These are phyloP conservation scores for Curvularia spicifera DNA, from an alignment of 2,329 filamentous ascomycete species.

Conservation along the genomic window DNA sequence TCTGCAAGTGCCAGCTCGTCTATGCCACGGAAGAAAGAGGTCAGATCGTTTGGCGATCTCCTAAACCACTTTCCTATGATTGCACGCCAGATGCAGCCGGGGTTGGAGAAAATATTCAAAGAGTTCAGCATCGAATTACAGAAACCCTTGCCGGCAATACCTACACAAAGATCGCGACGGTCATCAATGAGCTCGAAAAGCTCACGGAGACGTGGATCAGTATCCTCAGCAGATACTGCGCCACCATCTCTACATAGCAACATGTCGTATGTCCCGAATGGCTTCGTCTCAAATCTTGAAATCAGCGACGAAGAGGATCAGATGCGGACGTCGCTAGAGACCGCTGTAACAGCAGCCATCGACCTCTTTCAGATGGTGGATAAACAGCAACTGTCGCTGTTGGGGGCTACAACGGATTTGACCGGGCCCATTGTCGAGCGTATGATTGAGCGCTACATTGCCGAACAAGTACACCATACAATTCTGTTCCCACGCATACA, in stretches of 20 bases:
- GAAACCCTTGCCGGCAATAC: conserved; percentile 79
- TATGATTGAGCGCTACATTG: conserved; percentile 91
- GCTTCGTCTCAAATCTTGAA: conserved; percentile 58
- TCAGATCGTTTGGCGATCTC: conserved; percentile 88
- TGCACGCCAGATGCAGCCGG: conserved; percentile 91
- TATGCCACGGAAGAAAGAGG: conserved; percentile 79
- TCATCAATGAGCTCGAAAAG: conserved; percentile 43
- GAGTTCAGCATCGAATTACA: conserved; percentile 89
- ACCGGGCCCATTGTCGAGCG: conserved; percentile 91
- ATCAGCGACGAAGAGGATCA: conserved; percentile 90
- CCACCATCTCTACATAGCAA: conserved; percentile 48
- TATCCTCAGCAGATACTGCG: conserved; percentile 46
- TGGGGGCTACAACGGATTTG: conserved; percentile 91
- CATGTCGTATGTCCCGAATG: conserved; percentile 45
- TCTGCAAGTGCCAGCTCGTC: conserved; percentile 44
- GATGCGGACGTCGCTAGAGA: conserved; percentile 88
- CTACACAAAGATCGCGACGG: conserved; percentile 51
- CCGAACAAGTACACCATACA: conserved; percentile 86
- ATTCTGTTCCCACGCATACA: conserved; percentile 84
- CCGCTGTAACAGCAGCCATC: conserved; percentile 89
- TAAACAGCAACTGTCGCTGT: conserved; percentile 88
- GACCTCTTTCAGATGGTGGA: conserved; percentile 96
- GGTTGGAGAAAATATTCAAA: conserved; percentile 84
- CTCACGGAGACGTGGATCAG: conserved; percentile 44
- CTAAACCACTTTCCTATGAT: conserved; percentile 94